phyloP scores from a whole-genome alignment of 176 grass and related monocot genomes.

The Hsuehochloa calcarea region DNA sequence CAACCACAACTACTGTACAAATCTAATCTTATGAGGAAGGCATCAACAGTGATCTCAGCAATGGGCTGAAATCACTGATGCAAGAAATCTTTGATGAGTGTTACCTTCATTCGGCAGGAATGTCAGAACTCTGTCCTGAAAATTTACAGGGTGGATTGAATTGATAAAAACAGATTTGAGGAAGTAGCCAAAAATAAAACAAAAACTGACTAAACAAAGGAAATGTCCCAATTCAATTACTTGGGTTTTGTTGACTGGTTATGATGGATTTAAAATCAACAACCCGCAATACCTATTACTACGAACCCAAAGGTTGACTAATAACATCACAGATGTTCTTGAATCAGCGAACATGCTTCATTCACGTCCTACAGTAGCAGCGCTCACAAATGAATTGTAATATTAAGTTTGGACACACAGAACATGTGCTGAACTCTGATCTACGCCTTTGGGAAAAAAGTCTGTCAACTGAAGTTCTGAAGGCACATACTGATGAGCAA shows the following conservation, averaged over 20 bases:
- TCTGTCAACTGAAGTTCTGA: too few species aligned
- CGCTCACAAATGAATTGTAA: not conserved
- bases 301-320: not conserved
- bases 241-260: not conserved
- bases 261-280: not conserved
- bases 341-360: not conserved
- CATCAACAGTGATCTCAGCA: slow-evolving; percentile 41
- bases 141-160: slow-evolving; percentile 20
- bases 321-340: not conserved
- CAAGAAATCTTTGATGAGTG: slow-evolving; percentile 34
- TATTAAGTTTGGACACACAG: too few species aligned
- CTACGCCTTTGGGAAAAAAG: too few species aligned
- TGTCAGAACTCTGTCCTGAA: slow-evolving; percentile 41
- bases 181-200: not conserved
- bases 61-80: slow-evolving; percentile 47
- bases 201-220: not conserved
- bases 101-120: slow-evolving; percentile 43
- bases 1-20: slow-evolving; percentile 50
- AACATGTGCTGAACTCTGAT: too few species aligned
- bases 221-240: not conserved
- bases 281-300: not conserved
- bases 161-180: not conserved
- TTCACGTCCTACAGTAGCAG: not conserved
- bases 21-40: slow-evolving; percentile 45
- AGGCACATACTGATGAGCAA: too few species aligned